Evolutionary conservation across 768 basidiomycete species (phyloP).

Genomic region (Leccinum imitatum): DNA sequence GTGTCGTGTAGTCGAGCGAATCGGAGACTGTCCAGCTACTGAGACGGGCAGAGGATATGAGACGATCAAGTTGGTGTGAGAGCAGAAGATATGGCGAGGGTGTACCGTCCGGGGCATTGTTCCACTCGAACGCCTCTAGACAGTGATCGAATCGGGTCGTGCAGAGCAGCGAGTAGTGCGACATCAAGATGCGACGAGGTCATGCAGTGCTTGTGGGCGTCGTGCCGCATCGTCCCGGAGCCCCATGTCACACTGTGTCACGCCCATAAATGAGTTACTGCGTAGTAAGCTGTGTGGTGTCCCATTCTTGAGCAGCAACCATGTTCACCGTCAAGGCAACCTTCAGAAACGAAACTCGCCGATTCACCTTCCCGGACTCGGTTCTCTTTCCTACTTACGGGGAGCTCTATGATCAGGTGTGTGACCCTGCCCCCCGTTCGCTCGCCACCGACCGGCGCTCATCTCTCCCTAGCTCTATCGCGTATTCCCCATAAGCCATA

Average conservation of each 20-base stretch:
- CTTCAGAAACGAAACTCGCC: slow-evolving; percentile 67
- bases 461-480: slow-evolving; percentile 56
- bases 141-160: slow-evolving; percentile 59
- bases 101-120: slow-evolving; percentile 47
- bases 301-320: slow-evolving; percentile 29
- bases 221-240: background rate
- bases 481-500: slow-evolving; percentile 61
- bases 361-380: slow-evolving; percentile 53
- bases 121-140: slow-evolving; percentile 52
- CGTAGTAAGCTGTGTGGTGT: background rate
- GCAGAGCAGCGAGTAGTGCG: slow-evolving; percentile 43
- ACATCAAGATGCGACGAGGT: background rate
- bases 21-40: slow-evolving; percentile 49
- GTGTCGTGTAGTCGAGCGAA: slow-evolving; percentile 36
- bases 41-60: slow-evolving; percentile 47
- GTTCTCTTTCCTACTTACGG: slow-evolving; percentile 60
- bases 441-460: slow-evolving; percentile 15
- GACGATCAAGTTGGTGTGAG: slow-evolving; percentile 57
- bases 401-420: slow-evolving; percentile 62
- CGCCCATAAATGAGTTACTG: slow-evolving; percentile 18
- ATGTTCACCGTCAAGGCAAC: slow-evolving; percentile 84
- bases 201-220: background rate
- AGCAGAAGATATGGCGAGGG: slow-evolving; percentile 66
- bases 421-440: slow-evolving; percentile 16
- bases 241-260: slow-evolving; percentile 24